phyloP scores from a whole-genome alignment of 2,329 filamentous ascomycete species.

The Westerdykella aurantiaca region DNA sequence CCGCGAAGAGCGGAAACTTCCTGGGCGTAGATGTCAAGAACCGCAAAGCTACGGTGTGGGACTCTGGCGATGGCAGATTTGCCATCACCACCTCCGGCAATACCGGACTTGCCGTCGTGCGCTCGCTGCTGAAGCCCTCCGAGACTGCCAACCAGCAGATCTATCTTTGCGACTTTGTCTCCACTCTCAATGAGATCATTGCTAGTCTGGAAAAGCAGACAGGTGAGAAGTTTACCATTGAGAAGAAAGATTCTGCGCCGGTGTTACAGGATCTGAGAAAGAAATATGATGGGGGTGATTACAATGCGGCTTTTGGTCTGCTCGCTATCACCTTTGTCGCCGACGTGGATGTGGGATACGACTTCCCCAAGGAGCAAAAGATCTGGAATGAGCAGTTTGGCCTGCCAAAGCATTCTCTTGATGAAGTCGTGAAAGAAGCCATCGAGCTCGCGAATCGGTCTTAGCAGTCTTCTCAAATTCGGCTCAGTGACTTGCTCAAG shows the following conservation, averaged over 20 bases:
- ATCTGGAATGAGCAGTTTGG: constrained; percentile 20
- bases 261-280: constrained; percentile 7
- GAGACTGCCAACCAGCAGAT: constrained; percentile 18
- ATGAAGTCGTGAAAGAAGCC: constrained; percentile 15
- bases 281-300: constrained; percentile 16
- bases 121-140: constrained; percentile 3
- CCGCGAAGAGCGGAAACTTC: constrained; percentile 15
- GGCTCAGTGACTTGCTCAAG: too few relatives aligned
- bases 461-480: too few relatives aligned
- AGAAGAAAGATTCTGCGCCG: constrained; percentile 5
- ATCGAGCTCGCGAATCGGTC: constrained; percentile 6
- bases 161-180: constrained; percentile 19
- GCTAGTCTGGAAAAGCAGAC: constrained; percentile 10
- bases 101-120: constrained; percentile 16
- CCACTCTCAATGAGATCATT: constrained; percentile 10
- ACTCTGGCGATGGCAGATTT: constrained; percentile 15
- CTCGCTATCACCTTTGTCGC: constrained; percentile 15
- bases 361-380: constrained; percentile 18
- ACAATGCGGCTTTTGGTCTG: constrained; percentile 12
- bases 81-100: constrained; percentile 14
- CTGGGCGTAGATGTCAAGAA: constrained; percentile 16
- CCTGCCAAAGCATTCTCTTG: constrained; percentile 13
- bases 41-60: constrained; percentile 14
- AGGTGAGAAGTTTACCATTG: constrained; percentile 10
- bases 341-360: constrained; percentile 18